These are phyloP conservation scores for Botrytis pseudocinerea DNA, from an alignment of 2,329 filamentous ascomycete genomes.

Conservation along the genomic window DNA sequence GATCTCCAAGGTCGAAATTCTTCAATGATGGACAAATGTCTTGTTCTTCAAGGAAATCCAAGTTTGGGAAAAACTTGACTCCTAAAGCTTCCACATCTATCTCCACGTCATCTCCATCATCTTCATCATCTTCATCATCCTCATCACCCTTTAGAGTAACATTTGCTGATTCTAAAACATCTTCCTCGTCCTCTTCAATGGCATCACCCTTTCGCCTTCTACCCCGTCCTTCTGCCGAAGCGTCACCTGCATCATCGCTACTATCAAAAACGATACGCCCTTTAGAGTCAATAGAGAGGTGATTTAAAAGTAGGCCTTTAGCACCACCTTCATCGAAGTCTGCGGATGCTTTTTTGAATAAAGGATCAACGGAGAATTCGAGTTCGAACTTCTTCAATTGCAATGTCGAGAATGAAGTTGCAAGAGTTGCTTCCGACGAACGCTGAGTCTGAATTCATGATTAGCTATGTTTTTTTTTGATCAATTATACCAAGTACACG, in stretches of 20 bases:
- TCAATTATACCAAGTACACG: background rate
- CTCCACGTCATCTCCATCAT: slow-evolving; percentile 61
- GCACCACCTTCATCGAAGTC: slow-evolving; percentile 98
- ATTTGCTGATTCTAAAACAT: slow-evolving; percentile 42
- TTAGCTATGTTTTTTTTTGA: background rate
- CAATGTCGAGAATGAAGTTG: slow-evolving; percentile 80
- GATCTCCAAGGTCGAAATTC: slow-evolving; percentile 86
- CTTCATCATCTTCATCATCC: slow-evolving; percentile 48
- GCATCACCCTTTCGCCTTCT: slow-evolving; percentile 61
- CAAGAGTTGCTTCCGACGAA: slow-evolving; percentile 90
- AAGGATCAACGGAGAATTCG: slow-evolving; percentile 91
- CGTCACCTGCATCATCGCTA: slow-evolving; percentile 76
- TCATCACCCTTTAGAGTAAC: slow-evolving; percentile 46
- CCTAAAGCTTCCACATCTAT: slow-evolving; percentile 78
- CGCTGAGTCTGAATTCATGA: slow-evolving; percentile 56
- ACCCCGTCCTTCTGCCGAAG: slow-evolving; percentile 43
- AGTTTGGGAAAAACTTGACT: slow-evolving; percentile 80
- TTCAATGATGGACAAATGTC: slow-evolving; percentile 96
- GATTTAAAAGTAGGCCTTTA: slow-evolving; percentile 91
- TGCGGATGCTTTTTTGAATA: slow-evolving; percentile 99
- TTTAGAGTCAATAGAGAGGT: slow-evolving; percentile 89
- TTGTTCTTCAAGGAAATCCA: slow-evolving; percentile 74
- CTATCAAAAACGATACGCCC: slow-evolving; percentile 98
- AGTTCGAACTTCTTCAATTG: slow-evolving; percentile 97
- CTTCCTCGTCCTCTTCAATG: slow-evolving; percentile 50